phyloP scores from a whole-genome alignment of 108 stramenopile genomes.

The Fragilariopsis cylindrus region DNA sequence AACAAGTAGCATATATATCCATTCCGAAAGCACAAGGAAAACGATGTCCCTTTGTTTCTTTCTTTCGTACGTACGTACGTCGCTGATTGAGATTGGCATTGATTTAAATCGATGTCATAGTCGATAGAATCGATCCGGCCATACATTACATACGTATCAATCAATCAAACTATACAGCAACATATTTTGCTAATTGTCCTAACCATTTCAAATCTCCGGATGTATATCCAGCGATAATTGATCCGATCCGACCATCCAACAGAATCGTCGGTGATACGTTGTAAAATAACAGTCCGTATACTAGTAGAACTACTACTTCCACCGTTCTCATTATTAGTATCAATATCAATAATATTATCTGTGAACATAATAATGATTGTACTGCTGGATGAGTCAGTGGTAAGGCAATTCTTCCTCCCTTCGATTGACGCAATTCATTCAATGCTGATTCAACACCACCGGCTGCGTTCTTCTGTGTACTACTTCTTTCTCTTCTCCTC shows the following conservation, averaged over 20 bases:
- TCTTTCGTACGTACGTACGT: not conserved
- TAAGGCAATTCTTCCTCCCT: slow-evolving; percentile 64
- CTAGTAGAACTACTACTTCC: not conserved
- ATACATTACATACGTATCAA: not conserved
- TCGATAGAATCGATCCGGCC: not conserved
- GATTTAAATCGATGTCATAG: not conserved
- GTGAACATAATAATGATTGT: not conserved
- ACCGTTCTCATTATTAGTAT: not conserved
- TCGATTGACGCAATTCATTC: slow-evolving; percentile 34
- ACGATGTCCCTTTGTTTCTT: not conserved
- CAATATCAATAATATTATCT: not conserved
- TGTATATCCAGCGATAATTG: slow-evolving; percentile 68
- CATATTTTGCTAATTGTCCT: slow-evolving; percentile 61
- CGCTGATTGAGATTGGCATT: not conserved
- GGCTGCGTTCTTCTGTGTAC: not conserved
- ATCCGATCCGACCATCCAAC: slow-evolving; percentile 64
- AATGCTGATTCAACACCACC: slow-evolving; percentile 33
- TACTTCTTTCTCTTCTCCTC: not conserved
- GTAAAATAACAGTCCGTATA: slow-evolving; percentile 67
- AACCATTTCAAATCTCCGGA: slow-evolving; percentile 75
- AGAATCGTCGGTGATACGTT: slow-evolving; percentile 52
- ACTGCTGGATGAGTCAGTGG: slow-evolving; percentile 60
- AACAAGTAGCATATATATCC: no score
- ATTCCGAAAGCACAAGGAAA: no score
- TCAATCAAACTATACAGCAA: slow-evolving; percentile 1